Conservation (phyloP, 2,329 filamentous ascomycete genomes). For the Pseudocercospora fijiensis region DNA sequence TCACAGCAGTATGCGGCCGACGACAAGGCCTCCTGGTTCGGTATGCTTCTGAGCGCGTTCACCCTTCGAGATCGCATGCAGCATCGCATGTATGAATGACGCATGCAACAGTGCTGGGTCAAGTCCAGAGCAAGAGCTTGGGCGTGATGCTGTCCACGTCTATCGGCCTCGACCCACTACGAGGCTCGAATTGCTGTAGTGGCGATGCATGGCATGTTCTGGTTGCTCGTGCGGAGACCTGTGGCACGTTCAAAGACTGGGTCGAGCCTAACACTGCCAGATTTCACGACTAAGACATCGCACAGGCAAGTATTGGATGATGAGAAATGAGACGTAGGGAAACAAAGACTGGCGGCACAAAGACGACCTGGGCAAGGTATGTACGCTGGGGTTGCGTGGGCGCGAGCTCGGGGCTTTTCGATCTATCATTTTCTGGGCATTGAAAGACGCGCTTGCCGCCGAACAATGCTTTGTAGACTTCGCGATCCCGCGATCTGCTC, state of each 20-base stretch:
- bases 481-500: conserved; percentile 5
- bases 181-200: not conserved
- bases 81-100: not conserved
- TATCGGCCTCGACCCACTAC: not conserved
- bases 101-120: conserved; percentile 6
- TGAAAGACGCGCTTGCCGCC: conserved; percentile 11
- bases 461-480: conserved; percentile 20
- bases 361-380: conserved; percentile 4
- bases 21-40: conserved; percentile 1
- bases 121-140: not conserved
- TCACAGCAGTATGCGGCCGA: conserved; percentile 7
- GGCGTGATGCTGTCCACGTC: conserved; percentile 1
- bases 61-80: conserved; percentile 4
- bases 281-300: not conserved
- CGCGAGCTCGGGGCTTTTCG: conserved; percentile 15
- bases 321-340: not conserved
- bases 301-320: conserved; percentile 7
- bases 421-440: conserved; percentile 31
- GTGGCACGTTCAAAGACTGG: conserved; percentile 9
- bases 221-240: conserved; percentile 19
- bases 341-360: not conserved
- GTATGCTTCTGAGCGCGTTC: not conserved
- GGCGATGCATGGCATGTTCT: conserved; percentile 5
- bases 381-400: not conserved
- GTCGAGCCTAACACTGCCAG: conserved; percentile 8